These are phyloP conservation scores for Coemansia brasiliensis DNA, from an alignment of 192 early-diverging fungal genomes.

Conservation along the genomic window DNA sequence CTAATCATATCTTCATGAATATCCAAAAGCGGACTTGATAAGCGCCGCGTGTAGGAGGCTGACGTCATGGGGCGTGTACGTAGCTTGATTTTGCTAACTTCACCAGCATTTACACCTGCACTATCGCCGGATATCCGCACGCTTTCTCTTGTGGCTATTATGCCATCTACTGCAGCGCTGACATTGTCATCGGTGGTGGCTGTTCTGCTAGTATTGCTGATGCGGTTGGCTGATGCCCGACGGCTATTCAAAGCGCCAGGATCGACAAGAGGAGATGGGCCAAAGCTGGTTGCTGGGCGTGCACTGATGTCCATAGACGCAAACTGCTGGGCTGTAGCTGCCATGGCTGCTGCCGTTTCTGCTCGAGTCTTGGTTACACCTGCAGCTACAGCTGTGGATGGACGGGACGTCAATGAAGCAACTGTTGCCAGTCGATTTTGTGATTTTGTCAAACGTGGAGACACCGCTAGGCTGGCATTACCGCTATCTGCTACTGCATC, in stretches of 20 bases:
- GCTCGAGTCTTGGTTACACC: slow-evolving; percentile 20
- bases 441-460: slow-evolving; percentile 9
- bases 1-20: not conserved
- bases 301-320: slow-evolving; percentile 14
- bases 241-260: not conserved
- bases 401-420: slow-evolving; percentile 8
- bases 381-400: not conserved
- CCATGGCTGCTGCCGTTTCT: slow-evolving; percentile 24
- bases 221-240: not conserved
- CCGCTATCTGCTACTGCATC: slow-evolving; percentile 2
- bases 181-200: slow-evolving; percentile 1
- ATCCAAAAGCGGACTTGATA: slow-evolving; percentile 22
- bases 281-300: not conserved
- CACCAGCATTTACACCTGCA: not conserved
- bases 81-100: slow-evolving; percentile 31
- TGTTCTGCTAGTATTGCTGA: slow-evolving; percentile 13
- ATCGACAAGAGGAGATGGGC: not conserved
- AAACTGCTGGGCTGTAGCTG: slow-evolving; percentile 32
- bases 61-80: slow-evolving; percentile 50
- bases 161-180: not conserved
- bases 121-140: not conserved
- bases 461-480: not conserved
- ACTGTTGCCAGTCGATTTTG: slow-evolving; percentile 11
- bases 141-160: not conserved
- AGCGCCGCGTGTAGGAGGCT: slow-evolving; percentile 17